These are phyloP conservation scores for Endoconidiophora polonica DNA, from an alignment of 2,329 filamentous ascomycete species.

Conservation along the genomic window DNA sequence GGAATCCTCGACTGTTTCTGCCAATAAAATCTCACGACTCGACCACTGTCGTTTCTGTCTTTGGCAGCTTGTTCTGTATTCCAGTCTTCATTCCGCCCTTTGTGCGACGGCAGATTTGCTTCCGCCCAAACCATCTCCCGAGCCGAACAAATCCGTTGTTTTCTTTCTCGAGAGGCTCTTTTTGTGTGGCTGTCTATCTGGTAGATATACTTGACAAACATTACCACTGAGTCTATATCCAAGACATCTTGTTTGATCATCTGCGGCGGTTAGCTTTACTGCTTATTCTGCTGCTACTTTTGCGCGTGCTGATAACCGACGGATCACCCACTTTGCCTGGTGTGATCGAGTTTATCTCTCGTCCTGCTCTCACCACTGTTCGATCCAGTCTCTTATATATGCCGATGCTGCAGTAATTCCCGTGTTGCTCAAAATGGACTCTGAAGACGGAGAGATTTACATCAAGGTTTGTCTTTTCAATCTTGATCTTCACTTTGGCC, in stretches of 20 bases:
- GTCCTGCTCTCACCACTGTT: slow-evolving; percentile 1
- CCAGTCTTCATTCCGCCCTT: too few relatives aligned
- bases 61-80: too few relatives aligned
- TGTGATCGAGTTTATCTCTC: slow-evolving; percentile 4
- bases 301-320: slow-evolving; percentile 7
- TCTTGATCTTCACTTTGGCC: neutral
- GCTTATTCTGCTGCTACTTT: neutral
- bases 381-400: slow-evolving; percentile 9
- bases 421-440: slow-evolving; percentile 50
- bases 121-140: too few relatives aligned
- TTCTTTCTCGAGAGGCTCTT: too few relatives aligned
- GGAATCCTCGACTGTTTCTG: too few relatives aligned
- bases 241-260: neutral
- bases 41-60: too few relatives aligned
- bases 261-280: neutral
- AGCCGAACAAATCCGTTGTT: too few relatives aligned
- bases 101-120: too few relatives aligned
- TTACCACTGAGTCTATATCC: neutral
- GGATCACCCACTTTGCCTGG: slow-evolving; percentile 5
- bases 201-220: too few relatives aligned
- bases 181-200: too few relatives aligned
- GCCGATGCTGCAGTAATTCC: slow-evolving; percentile 14
- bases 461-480: slow-evolving; percentile 48
- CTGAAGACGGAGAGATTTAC: slow-evolving; percentile 79
- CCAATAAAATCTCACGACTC: too few relatives aligned